phyloP scores from a whole-genome alignment of 2,329 filamentous ascomycete genomes.

The Paecilomyces sp. region DNA sequence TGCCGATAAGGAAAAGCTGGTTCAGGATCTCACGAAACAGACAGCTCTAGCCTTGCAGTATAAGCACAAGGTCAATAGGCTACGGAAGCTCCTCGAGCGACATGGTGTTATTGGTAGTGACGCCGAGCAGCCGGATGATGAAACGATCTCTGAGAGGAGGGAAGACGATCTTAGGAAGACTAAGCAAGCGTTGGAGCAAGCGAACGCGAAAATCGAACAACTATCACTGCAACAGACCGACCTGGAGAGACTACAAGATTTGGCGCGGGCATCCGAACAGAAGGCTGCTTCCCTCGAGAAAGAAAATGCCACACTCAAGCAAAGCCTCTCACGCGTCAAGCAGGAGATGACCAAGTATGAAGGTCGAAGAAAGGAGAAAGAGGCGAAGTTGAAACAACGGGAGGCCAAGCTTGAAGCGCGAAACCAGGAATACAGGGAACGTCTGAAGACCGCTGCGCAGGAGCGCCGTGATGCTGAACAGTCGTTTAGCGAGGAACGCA shows the following conservation, averaged over 20 bases:
- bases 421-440: conserved; percentile 34
- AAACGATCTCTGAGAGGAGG: conserved; percentile 9
- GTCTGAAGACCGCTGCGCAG: conserved; percentile 25
- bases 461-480: conserved; percentile 30
- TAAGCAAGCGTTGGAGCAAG: conserved; percentile 27
- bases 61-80: conserved; percentile 33
- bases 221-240: conserved; percentile 24
- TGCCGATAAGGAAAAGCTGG: conserved; percentile 31
- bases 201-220: conserved; percentile 27
- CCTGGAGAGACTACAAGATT: conserved; percentile 24
- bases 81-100: conserved; percentile 30
- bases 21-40: conserved; percentile 36
- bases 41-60: conserved; percentile 38
- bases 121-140: conserved; percentile 14
- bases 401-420: conserved; percentile 32
- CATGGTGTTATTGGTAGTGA: conserved; percentile 30
- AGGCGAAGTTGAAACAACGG: conserved; percentile 33
- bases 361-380: conserved; percentile 35
- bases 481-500: conserved; percentile 29
- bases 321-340: conserved; percentile 33
- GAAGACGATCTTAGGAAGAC: conserved; percentile 22
- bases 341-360: conserved; percentile 37
- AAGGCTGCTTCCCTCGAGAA: conserved; percentile 33
- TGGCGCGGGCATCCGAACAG: conserved; percentile 32
- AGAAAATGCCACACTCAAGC: conserved; percentile 35